These are phyloP conservation scores for Zasmidium angulare DNA, from an alignment of 2,329 filamentous ascomycete genomes.

Conservation along the genomic window DNA sequence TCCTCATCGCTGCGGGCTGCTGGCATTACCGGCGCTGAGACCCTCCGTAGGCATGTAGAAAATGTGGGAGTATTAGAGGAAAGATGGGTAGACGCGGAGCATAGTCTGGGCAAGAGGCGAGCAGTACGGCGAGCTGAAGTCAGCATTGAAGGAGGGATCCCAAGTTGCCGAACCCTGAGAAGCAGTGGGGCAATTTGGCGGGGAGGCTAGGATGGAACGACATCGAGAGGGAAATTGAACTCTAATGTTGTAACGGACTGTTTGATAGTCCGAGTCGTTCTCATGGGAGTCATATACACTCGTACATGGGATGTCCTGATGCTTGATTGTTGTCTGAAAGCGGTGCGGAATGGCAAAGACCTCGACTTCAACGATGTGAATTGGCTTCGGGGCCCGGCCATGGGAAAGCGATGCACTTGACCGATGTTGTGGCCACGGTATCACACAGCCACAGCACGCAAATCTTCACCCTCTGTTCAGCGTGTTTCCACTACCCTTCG, in stretches of 20 bases:
- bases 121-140: constrained; percentile 3
- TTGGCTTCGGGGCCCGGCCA: too few species aligned
- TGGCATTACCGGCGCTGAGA: constrained; percentile 5
- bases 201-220: neutral
- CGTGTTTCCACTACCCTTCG: constrained; percentile 79
- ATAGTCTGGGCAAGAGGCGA: constrained; percentile 1
- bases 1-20: constrained; percentile 9
- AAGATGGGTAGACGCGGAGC: neutral
- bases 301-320: neutral
- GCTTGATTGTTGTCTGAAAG: too few species aligned
- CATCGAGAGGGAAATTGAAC: neutral
- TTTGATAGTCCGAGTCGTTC: too few species aligned
- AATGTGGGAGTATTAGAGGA: neutral
- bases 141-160: constrained; percentile 3
- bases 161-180: neutral
- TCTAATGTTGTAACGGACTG: too few species aligned
- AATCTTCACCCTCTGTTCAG: constrained; percentile 68
- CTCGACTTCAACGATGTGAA: too few species aligned
- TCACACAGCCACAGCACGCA: too few species aligned
- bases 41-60: constrained; percentile 7
- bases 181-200: neutral
- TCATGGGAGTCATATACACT: too few species aligned
- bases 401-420: too few species aligned
- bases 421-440: too few species aligned
- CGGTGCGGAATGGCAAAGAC: too few species aligned